Percentiles rank a stretch among this genome's conserved stretches.
Evolutionary conservation across 2,329 filamentous ascomycete genomes (phyloP).

Genomic region (Xylaria hypoxylon): DNA sequence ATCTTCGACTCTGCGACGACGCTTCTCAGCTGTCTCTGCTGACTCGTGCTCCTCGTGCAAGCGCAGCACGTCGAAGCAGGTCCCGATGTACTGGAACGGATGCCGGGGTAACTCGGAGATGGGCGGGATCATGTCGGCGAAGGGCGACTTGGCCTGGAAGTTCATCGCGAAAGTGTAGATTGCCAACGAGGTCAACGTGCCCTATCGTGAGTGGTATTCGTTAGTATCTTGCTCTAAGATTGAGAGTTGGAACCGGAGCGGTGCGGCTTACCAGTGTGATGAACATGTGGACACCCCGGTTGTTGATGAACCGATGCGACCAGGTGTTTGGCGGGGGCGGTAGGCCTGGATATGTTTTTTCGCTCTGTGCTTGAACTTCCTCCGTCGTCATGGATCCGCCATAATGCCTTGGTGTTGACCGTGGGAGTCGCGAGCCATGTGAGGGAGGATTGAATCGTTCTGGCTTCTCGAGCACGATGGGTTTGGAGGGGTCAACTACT

Average conservation of each 20-base stretch:
- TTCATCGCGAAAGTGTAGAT: conserved; percentile 80
- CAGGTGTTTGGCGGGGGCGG: conserved; percentile 87
- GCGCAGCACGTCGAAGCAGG: conserved; percentile 77
- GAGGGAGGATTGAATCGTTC: conserved; percentile 92
- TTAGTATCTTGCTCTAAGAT: conserved; percentile 8
- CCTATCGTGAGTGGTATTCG: conserved; percentile 52
- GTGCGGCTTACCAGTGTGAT: conserved; percentile 79
- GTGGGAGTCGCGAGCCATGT: conserved; percentile 77
- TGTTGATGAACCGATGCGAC: conserved; percentile 86
- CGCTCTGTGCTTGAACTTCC: conserved; percentile 74
- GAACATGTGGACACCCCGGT: conserved; percentile 78
- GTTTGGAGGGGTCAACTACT: conserved; percentile 59
- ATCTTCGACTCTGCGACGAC: conserved; percentile 82
- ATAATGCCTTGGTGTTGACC: conserved; percentile 72
- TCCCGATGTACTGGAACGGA: conserved; percentile 74
- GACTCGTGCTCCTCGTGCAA: conserved; percentile 81
- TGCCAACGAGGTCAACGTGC: conserved; percentile 76
- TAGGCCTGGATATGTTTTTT: conserved; percentile 85
- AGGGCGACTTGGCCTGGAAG: conserved; percentile 83
- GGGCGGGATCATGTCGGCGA: conserved; percentile 80
- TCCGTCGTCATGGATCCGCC: conserved; percentile 76
- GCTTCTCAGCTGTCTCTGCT: conserved; percentile 75
- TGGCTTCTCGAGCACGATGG: conserved; percentile 84
- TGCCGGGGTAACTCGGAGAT: conserved; percentile 75
- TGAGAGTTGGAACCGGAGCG: neutral